These are phyloP conservation scores for Flagelloscypha sp. DNA, from an alignment of 768 basidiomycete genomes.

Conservation along the genomic window DNA sequence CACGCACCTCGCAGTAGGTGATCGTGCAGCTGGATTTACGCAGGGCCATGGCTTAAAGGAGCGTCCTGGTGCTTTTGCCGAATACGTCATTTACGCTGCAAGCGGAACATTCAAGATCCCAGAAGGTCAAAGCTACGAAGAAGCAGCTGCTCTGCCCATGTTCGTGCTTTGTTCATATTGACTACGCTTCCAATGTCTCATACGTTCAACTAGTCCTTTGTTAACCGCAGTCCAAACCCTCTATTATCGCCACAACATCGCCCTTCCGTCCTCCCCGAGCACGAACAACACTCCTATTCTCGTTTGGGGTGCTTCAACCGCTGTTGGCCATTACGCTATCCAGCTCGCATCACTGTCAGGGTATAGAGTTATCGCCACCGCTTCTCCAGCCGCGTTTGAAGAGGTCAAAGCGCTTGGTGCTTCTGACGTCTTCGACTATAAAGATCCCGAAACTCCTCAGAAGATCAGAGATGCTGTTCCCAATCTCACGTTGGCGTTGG, in stretches of 20 bases:
- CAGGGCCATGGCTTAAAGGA: neutral
- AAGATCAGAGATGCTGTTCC: neutral
- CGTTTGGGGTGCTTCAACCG: conserved; percentile 3
- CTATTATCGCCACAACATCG: neutral
- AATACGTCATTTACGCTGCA: conserved; percentile 3
- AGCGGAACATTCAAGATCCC: conserved; percentile 3
- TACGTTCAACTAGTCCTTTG: no score
- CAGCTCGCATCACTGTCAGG: conserved; percentile 6
- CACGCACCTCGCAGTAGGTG: conserved; percentile 7
- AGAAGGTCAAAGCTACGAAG: conserved; percentile 2
- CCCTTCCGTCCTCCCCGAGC: neutral
- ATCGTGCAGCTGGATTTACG: conserved; percentile 5
- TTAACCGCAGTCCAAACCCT: conserved; percentile 3
- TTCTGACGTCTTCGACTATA: conserved; percentile 3
- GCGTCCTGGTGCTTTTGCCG: neutral
- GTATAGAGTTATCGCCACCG: conserved; percentile 4
- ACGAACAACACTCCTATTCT: neutral
- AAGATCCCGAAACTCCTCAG: neutral
- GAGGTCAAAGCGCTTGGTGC: conserved; percentile 8
- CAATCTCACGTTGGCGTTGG: conserved; percentile 2
- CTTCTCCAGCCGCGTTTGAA: conserved; percentile 6
- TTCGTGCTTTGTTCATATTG: no score
- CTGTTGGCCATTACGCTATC: conserved; percentile 5
- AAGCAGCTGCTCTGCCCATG: conserved; percentile 2
- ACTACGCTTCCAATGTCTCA: no score